Base-by-base conservation (phyloP, 2,329 filamentous ascomycete species). In the Herpomyces periplanetae region DNA sequence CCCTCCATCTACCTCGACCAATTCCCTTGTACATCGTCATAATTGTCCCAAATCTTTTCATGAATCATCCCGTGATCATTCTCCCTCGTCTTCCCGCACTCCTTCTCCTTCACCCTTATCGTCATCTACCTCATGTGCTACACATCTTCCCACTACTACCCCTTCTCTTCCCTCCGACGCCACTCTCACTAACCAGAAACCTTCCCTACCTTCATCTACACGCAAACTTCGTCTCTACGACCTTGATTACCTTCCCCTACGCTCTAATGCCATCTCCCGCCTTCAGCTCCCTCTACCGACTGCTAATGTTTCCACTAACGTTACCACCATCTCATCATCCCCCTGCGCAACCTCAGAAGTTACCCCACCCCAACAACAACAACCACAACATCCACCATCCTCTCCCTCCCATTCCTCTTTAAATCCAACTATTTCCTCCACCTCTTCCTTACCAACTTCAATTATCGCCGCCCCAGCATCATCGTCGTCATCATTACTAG, bases 111-210 rank as follows among this genome's bases (percentile, higher is more conserved):
- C 44, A n/a, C 80, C 64, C 2, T 88, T 75, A 0, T 84, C 66
- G 0, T 62, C 58, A 4, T 80, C 69, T 0, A 49, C 45, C 3
- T 61, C 56, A 4, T 58, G 55, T 0, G 49, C 58, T 15, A 52
- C 54, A 11, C 58, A 66, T 11, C 59, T 55, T 21, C 88, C 75
- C 0, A 87, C 73, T 1, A 66, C 71, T 4, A 71, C 69, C 3
- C 88, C 71, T 0, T 88, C 75, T 0, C 45, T 84, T 19, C 55
- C 59, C n/a, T 85, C 71, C 1, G 66, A 75, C 24, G 42, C 42
- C 8, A 35, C 48, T 1, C 34, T 49, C 51, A 1, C 21, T 43
- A 51, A 56, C 14, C 39, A 35, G 28, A 44, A 47, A 13, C 35
- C 29, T 15, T 37, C 37, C 5, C 27, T 39, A 17, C 24, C 34